Evolutionary conservation across 805 yeast genomes (phyloP).

Genomic region (Soucietia sequanensis): DNA sequence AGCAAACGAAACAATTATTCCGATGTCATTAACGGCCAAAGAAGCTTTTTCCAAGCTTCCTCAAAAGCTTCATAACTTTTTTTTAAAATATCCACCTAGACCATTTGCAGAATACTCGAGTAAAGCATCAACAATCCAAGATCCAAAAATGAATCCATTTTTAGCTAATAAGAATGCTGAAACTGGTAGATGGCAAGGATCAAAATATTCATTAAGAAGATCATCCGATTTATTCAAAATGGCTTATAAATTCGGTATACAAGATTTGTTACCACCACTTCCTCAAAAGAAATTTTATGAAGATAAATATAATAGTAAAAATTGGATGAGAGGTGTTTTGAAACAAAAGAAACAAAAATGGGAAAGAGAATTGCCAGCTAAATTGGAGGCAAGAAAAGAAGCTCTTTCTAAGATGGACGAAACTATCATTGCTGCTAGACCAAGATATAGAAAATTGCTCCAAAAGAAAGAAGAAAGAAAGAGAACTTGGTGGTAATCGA

Average conservation of each 20-base stretch:
- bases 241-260: conserved; percentile 78
- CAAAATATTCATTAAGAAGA: conserved; percentile 76
- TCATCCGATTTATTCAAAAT: conserved; percentile 80
- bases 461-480: conserved; percentile 32
- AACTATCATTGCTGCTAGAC: conserved; percentile 61
- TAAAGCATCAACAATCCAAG: conserved; percentile 62
- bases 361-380: conserved; percentile 64
- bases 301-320: conserved; percentile 70
- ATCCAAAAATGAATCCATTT: conserved; percentile 81
- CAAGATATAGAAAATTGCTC: conserved; percentile 39
- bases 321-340: conserved; percentile 72
- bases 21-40: conserved; percentile 33
- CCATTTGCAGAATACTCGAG: conserved; percentile 68
- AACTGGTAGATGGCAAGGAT: conserved; percentile 73
- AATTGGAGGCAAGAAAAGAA: conserved; percentile 58
- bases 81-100: conserved; percentile 79
- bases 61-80: conserved; percentile 64
- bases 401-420: conserved; percentile 70
- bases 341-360: conserved; percentile 78
- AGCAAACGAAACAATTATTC: no score
- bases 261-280: conserved; percentile 69
- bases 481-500: conserved; percentile 36
- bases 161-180: conserved; percentile 80
- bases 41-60: conserved; percentile 66
- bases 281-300: conserved; percentile 71